Conservation (phyloP, 345 rosid genomes). For the Eucalyptus cladocalyx region DNA sequence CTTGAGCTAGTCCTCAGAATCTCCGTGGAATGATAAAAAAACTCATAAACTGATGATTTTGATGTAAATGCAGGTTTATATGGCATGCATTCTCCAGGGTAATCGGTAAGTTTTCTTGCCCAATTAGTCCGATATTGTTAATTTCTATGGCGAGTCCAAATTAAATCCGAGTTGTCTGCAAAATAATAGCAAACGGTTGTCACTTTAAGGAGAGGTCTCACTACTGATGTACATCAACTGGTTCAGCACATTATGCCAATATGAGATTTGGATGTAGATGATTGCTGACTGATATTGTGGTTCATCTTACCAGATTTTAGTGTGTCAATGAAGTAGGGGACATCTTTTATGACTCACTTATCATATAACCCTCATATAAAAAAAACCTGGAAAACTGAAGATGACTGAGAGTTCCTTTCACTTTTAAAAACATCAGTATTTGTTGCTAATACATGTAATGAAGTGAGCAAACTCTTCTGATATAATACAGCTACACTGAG, state of each 20-base stretch:
- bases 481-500: not conserved
- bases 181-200: not conserved
- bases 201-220: not conserved
- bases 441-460: not conserved
- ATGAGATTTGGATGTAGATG: not conserved
- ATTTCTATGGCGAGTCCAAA: not conserved
- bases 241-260: not conserved
- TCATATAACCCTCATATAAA: not conserved
- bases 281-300: not conserved
- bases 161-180: not conserved
- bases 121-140: not conserved
- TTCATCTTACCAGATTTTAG: not conserved
- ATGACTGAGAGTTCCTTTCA: not conserved
- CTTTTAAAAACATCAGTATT: not conserved
- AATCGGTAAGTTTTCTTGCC: conserved; percentile 39
- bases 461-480: not conserved
- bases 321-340: not conserved
- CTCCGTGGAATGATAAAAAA: not conserved
- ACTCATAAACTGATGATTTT: not conserved
- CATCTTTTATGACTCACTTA: not conserved
- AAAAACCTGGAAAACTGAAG: not conserved
- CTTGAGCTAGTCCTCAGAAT: not conserved
- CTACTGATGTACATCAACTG: not conserved
- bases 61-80: conserved; percentile 56
- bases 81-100: conserved; percentile 87